Evolutionary conservation across 1,139 yeast species (phyloP).

Genomic region (Pichia terricola): DNA sequence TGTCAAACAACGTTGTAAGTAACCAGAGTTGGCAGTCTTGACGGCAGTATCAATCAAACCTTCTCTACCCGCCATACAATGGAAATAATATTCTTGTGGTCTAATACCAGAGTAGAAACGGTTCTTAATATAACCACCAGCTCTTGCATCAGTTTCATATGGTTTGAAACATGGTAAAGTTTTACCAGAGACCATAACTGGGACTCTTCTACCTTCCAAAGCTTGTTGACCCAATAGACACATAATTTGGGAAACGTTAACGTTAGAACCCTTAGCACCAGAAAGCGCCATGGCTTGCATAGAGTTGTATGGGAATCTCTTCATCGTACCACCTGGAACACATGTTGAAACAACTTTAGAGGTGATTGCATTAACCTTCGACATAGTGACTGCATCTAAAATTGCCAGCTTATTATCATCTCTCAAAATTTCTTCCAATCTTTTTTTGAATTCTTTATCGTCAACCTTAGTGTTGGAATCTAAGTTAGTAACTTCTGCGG

Average conservation of each 20-base stretch:
- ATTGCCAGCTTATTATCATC: constrained; percentile 90
- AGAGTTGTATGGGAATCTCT: constrained; percentile 87
- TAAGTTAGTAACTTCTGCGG: constrained; percentile 87
- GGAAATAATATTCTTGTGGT: constrained; percentile 99
- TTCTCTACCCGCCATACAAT: constrained; percentile 99
- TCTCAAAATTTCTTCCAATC: constrained; percentile 90
- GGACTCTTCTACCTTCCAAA: constrained; percentile 97
- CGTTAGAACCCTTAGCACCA: constrained; percentile 98
- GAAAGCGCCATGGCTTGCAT: constrained; percentile 99
- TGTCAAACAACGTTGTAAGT: constrained; percentile 95
- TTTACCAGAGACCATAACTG: constrained; percentile 98
- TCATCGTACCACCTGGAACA: constrained; percentile 95
- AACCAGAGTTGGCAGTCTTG: constrained; percentile 97
- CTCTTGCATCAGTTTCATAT: constrained; percentile 92
- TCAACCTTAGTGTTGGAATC: constrained; percentile 40
- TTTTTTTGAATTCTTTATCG: constrained; percentile 72
- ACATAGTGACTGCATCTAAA: constrained; percentile 91
- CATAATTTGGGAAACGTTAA: constrained; percentile 98
- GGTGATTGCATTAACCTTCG: constrained; percentile 85
- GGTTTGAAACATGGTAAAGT: constrained; percentile 95
- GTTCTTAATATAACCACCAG: constrained; percentile 97
- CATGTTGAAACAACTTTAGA: constrained; percentile 88
- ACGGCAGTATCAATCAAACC: constrained; percentile 99
- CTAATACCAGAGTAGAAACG: constrained; percentile 96
- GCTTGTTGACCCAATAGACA: constrained; percentile 99